Evolutionary conservation across 352 stramenopile species (phyloP).

Genomic region (Thraustochytrium striatum): DNA sequence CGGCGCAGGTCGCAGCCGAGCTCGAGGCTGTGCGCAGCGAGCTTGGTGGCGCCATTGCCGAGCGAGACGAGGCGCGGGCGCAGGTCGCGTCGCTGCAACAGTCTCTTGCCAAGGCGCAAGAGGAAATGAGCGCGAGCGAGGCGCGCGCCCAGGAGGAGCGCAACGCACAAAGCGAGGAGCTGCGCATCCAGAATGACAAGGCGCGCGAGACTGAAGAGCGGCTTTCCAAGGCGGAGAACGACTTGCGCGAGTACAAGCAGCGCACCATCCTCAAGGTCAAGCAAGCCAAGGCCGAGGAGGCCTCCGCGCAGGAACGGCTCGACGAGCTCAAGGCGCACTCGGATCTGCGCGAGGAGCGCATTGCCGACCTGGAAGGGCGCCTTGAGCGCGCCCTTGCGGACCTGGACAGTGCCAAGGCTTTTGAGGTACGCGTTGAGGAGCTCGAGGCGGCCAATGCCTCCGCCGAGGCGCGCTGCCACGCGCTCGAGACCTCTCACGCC

Average conservation of each 20-base stretch:
- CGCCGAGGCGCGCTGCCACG: background rate
- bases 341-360: background rate
- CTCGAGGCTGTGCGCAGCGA: background rate
- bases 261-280: slow-evolving; percentile 7
- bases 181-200: slow-evolving; percentile 31
- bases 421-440: background rate
- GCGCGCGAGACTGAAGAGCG: slow-evolving; percentile 1
- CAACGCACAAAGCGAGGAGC: background rate
- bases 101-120: background rate
- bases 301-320: background rate
- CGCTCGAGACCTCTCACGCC: background rate
- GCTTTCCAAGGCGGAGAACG: background rate
- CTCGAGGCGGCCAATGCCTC: background rate
- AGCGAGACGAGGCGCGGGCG: background rate
- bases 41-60: background rate
- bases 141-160: background rate
- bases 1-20: background rate
- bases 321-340: background rate
- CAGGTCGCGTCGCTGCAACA: background rate
- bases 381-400: background rate
- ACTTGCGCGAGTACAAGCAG: slow-evolving; percentile 22
- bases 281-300: background rate
- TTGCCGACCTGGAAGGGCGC: background rate
- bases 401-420: background rate
- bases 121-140: background rate